These are phyloP conservation scores for Parmales sp. DNA, from an alignment of 108 stramenopile genomes.

Conservation along the genomic window DNA sequence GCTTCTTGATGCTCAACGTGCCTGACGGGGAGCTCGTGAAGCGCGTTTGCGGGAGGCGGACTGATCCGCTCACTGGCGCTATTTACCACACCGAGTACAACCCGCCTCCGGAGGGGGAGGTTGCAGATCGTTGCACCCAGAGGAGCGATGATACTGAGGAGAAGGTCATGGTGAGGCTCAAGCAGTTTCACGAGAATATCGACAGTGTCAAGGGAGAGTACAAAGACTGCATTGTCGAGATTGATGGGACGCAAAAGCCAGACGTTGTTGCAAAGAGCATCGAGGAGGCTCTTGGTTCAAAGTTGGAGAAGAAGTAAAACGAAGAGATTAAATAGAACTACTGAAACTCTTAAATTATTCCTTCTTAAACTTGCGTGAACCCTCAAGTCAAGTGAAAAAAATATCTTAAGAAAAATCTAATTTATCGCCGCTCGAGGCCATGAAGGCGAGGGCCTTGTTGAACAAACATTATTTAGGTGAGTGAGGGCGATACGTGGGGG, in stretches of 20 bases:
- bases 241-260: slow-evolving; percentile 61
- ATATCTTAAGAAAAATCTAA: no score
- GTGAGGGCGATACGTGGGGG: no score
- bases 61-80: slow-evolving; percentile 87
- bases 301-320: neutral
- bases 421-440: no score
- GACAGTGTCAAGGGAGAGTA: slow-evolving; percentile 64
- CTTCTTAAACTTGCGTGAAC: no score
- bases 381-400: no score
- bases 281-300: slow-evolving; percentile 21
- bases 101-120: slow-evolving; percentile 69
- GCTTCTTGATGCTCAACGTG: slow-evolving; percentile 86
- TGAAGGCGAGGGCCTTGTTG: no score
- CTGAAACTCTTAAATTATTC: no score
- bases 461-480: no score
- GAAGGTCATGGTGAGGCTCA: slow-evolving; percentile 80
- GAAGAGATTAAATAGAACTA: no score
- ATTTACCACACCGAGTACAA: slow-evolving; percentile 91
- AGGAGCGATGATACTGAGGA: slow-evolving; percentile 94
- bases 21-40: slow-evolving; percentile 84
- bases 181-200: slow-evolving; percentile 77
- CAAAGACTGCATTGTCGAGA: slow-evolving; percentile 53
- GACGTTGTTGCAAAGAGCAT: slow-evolving; percentile 47
- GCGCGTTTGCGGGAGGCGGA: slow-evolving; percentile 86
- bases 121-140: slow-evolving; percentile 61